These are phyloP conservation scores for Talaromyces sp. DNA, from an alignment of 2,329 filamentous ascomycete species.

Conservation along the genomic window DNA sequence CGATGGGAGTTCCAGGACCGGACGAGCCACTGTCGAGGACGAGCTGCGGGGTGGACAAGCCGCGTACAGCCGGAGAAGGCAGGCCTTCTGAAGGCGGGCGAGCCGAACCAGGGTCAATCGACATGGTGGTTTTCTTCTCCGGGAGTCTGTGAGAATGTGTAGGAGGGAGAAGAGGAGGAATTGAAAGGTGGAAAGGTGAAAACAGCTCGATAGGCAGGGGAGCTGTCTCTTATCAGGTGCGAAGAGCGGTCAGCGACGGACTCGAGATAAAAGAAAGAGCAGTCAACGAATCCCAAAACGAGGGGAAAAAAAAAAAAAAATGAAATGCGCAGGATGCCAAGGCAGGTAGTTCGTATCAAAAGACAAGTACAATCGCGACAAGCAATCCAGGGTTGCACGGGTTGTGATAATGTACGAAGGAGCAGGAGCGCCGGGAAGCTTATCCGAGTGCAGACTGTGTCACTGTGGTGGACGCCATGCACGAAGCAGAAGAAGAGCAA, in stretches of 20 bases:
- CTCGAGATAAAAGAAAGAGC: background rate
- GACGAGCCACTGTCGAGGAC: constrained; percentile 28
- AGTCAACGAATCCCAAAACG: background rate
- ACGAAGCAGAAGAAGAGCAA: background rate
- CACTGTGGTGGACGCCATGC: constrained; percentile 9
- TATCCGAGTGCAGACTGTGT: constrained; percentile 6
- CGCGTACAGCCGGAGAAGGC: constrained; percentile 2
- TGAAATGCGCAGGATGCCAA: background rate
- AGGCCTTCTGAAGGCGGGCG: constrained; percentile 9
- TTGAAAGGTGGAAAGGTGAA: background rate
- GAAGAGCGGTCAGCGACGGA: background rate
- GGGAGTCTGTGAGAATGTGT: background rate
- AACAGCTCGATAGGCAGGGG: background rate
- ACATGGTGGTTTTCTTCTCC: background rate
- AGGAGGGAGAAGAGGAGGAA: background rate
- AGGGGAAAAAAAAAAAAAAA: too few species aligned
- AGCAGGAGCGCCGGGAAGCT: constrained; percentile 6
- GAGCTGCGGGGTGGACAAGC: constrained; percentile 23
- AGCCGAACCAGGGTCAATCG: constrained; percentile 8
- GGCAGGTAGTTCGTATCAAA: background rate
- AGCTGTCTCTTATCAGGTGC: background rate
- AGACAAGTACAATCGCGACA: background rate
- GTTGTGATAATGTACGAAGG: background rate
- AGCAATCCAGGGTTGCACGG: background rate
- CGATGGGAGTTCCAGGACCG: constrained; percentile 35